Evolutionary conservation across 225 moss, liverwort and hornwort genomes (phyloP).

Genomic region (Polytrichum commune): DNA sequence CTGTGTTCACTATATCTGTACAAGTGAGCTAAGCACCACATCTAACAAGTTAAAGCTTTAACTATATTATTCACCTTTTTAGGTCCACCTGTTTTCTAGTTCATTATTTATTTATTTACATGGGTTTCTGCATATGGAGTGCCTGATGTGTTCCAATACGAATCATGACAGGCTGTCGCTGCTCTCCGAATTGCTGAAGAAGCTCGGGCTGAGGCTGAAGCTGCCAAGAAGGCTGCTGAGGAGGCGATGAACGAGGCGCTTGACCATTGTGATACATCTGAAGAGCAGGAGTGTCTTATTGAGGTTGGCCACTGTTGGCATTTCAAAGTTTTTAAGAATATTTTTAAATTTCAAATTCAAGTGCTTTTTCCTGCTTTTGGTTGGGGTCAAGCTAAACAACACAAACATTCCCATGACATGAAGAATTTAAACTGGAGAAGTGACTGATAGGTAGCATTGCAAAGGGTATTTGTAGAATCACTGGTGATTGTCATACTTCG

Average conservation of each 20-base stretch:
- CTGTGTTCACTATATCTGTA: too few species aligned
- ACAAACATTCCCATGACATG: too few species aligned
- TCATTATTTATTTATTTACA: too few species aligned
- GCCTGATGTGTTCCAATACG: background rate
- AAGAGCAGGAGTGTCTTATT: slow-evolving; percentile 80
- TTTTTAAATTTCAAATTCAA: background rate
- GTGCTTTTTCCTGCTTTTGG: slow-evolving; percentile 7
- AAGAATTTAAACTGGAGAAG: too few species aligned
- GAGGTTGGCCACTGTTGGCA: slow-evolving; percentile 47
- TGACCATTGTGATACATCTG: slow-evolving; percentile 76
- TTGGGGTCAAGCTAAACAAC: too few species aligned
- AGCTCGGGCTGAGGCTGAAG: slow-evolving; percentile 99
- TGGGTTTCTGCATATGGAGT: background rate
- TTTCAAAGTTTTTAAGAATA: background rate
- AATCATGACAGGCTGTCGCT: slow-evolving; percentile 69
- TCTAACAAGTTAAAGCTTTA: too few species aligned
- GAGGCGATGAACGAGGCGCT: slow-evolving; percentile 99
- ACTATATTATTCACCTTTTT: too few species aligned
- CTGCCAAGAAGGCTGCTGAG: slow-evolving; percentile 99
- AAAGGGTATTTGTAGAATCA: too few species aligned
- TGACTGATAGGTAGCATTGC: too few species aligned
- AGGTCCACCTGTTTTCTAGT: too few species aligned
- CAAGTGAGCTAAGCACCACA: too few species aligned
- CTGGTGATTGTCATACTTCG: too few species aligned
- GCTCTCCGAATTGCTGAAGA: slow-evolving; percentile 99